A percentile compares a stretch with the other conserved stretches of the same genome.
phyloP scores from a whole-genome alignment of 768 basidiomycete species.

The Mycena rosella region DNA sequence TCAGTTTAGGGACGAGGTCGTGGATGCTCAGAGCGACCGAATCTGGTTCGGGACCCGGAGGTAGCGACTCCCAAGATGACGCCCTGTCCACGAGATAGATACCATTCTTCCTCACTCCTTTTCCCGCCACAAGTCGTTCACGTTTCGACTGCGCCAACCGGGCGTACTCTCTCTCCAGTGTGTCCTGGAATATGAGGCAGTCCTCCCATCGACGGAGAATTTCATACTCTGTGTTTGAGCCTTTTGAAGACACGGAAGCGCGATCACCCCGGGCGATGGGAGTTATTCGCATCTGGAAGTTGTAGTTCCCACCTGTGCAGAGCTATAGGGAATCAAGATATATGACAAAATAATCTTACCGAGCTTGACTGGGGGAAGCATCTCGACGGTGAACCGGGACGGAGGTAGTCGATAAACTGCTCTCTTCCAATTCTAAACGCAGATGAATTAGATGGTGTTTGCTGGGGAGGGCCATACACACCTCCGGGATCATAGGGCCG shows the following conservation, averaged over 20 bases:
- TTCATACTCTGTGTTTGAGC: constrained; percentile 67
- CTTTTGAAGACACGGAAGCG: constrained; percentile 54
- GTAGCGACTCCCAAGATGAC: constrained; percentile 88
- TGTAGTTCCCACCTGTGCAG: constrained; percentile 65
- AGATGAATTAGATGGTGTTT: neutral
- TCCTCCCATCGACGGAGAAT: constrained; percentile 89
- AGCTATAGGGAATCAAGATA: neutral
- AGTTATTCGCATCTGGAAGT: constrained; percentile 73
- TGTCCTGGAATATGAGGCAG: constrained; percentile 81
- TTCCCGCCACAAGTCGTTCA: constrained; percentile 74
- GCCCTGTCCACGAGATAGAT: constrained; percentile 79
- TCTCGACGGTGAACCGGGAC: constrained; percentile 67
- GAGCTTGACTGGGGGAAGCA: constrained; percentile 70
- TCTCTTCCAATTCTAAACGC: constrained; percentile 66
- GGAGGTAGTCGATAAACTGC: constrained; percentile 74
- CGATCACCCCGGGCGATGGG: constrained; percentile 56
- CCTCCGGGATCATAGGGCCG: constrained; percentile 43
- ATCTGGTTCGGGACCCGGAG: constrained; percentile 84
- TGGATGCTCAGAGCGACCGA: constrained; percentile 81
- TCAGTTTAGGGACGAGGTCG: constrained; percentile 71
- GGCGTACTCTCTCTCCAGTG: constrained; percentile 74
- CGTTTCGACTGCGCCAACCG: constrained; percentile 76
- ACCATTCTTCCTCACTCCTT: constrained; percentile 81
- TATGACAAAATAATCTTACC: constrained; percentile 50
- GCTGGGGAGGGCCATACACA: constrained; percentile 17